Evolutionary conservation across 352 stramenopile genomes (phyloP), one percentile per base, ranked within the genome.

Genomic region (Pythium guiyangense): DNA sequence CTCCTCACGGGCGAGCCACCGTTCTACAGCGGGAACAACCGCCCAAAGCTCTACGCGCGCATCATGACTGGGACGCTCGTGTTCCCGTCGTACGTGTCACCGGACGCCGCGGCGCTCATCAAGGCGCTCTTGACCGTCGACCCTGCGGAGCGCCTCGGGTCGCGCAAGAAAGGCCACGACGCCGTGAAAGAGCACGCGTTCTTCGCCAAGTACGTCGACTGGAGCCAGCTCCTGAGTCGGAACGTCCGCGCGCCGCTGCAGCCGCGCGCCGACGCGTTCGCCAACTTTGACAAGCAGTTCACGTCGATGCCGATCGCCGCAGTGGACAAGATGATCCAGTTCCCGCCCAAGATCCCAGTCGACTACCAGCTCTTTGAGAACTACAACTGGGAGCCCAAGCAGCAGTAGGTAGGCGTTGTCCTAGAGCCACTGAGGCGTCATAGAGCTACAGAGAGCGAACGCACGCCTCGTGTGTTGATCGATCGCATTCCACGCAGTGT

Each of bases 251-350:
- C 84, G 17, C 86, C 86, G 18, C 69, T 91, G 57, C 75, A 79
- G 60, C 81, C 85, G 44, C 69, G 77, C n/a, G 64, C 75, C 35
- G 79, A 78, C 31, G 80, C 83, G 22, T 90, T 84, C 31, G 78
- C 67, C 43, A 96, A 96, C 59, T 96, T 96, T 58, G 87, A 96
- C 56, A 74, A 74, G 22, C 70, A 92, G 57, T 96, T 96, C 63
- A 95, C 86, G 17, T 88, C 78, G 31, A 88, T 96, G 73, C 68
- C 82, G 25, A 60, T 94, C 42, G 65, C 70, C 29, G 65, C 66
- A 1, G 77, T 90, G 43, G 77, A 90, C 42, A 86, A 76, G 52
- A 93, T 93, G 83, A 69, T 71, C 10, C 74, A 80, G 52, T 93
- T 93, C 60, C 77, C 80, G 5, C 70, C 81, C 9, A 87, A 89